Conservation (phyloP, 2,329 filamentous ascomycete species). For the Talaromyces sp. region DNA sequence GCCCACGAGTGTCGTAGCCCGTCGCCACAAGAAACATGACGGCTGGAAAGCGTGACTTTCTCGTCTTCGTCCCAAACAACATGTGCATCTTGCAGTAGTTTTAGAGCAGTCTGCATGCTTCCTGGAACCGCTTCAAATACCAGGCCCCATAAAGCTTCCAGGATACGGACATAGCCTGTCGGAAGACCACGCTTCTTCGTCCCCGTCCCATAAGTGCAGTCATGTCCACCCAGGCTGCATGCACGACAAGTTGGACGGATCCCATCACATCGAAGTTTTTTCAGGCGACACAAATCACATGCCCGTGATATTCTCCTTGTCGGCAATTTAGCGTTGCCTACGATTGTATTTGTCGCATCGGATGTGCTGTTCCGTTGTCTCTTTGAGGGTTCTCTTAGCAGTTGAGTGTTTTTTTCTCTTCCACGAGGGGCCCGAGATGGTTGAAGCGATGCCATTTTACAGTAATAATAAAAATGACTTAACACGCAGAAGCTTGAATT, state of each 20-base stretch:
- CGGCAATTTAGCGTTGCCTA: neutral
- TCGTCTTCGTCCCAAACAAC: neutral
- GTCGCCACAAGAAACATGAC: neutral
- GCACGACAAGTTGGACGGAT: neutral
- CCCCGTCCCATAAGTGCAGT: neutral
- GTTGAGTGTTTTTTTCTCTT: neutral
- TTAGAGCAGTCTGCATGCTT: neutral
- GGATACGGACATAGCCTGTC: conserved; percentile 3
- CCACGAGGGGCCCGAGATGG: neutral
- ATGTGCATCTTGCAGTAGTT: neutral
- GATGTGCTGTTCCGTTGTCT: neutral
- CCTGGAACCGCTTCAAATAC: neutral
- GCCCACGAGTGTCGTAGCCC: neutral
- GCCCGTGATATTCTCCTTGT: neutral
- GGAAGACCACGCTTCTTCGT: conserved; percentile 5
- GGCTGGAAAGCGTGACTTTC: neutral
- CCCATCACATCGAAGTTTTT: neutral
- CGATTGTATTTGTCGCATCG: neutral
- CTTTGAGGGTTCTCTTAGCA: neutral
- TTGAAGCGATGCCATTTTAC: neutral
- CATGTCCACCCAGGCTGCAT: neutral
- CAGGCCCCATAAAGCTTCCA: conserved; percentile 2
- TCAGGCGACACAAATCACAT: neutral
- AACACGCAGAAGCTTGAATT: neutral
- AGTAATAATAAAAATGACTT: neutral